Percentiles rank a stretch among this genome's conserved stretches.
These are phyloP conservation scores for Agaricus subrufescens DNA, from an alignment of 768 basidiomycete species.

Conservation along the genomic window DNA sequence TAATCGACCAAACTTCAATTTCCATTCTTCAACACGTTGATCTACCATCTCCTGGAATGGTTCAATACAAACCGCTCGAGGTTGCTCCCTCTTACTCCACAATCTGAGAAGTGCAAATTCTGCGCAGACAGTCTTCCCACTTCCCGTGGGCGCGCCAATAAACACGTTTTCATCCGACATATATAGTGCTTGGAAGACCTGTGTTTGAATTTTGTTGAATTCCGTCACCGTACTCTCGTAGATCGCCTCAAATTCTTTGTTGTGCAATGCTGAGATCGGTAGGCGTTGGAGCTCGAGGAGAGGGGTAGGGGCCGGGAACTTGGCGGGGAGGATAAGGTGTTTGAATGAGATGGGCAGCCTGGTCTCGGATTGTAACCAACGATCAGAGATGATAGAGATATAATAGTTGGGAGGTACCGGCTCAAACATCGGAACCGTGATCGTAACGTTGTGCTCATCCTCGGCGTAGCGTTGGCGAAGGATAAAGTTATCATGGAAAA, in stretches of 20 bases:
- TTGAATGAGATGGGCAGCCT: conserved; percentile 95
- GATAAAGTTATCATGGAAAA: conserved; percentile 92
- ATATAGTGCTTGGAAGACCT: conserved; percentile 97
- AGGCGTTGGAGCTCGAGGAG: conserved; percentile 91
- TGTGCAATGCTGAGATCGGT: conserved; percentile 87
- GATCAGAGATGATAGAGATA: conserved; percentile 90
- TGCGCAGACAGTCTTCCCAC: conserved; percentile 95
- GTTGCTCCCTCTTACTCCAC: conserved; percentile 83
- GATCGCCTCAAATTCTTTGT: conserved; percentile 85
- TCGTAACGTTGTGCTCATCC: conserved; percentile 90
- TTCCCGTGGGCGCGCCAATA: conserved; percentile 94
- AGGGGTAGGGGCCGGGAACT: conserved; percentile 89
- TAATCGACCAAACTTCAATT: conserved; percentile 69
- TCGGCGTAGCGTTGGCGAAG: conserved; percentile 89
- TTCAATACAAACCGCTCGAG: conserved; percentile 90
- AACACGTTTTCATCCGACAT: conserved; percentile 96
- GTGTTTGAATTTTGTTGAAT: conserved; percentile 99
- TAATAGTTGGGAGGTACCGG: conserved; percentile 98
- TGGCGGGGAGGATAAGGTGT: conserved; percentile 94
- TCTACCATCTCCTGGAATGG: conserved; percentile 99
- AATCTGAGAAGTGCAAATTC: conserved; percentile 94
- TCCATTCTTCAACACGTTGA: conserved; percentile 85
- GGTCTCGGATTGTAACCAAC: conserved; percentile 95
- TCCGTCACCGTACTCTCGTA: conserved; percentile 76
- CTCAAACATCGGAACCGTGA: conserved; percentile 95